phyloP scores from a whole-genome alignment of 768 basidiomycete species.

The Phallus indusiatus region DNA sequence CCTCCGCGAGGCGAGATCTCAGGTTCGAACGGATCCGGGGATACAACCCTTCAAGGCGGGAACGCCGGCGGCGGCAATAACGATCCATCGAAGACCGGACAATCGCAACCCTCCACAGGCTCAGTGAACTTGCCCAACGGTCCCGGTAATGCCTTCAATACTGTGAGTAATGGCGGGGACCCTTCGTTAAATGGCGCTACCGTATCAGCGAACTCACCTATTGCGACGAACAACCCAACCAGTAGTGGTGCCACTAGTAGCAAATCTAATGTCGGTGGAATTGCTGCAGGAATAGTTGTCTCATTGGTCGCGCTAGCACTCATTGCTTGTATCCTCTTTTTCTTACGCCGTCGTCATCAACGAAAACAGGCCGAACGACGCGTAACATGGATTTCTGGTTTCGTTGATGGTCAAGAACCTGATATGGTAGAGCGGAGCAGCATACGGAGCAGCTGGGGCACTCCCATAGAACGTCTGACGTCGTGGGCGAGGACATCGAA shows the following conservation, averaged over 20 bases:
- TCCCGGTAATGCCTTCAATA: not conserved
- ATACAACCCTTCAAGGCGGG: not conserved
- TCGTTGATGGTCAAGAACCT: not conserved
- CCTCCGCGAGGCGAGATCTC: not conserved
- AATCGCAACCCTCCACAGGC: not conserved
- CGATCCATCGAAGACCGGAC: not conserved
- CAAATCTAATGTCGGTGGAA: not conserved
- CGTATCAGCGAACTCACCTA: not conserved
- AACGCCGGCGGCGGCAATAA: not conserved
- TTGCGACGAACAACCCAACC: not conserved
- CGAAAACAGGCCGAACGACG: constrained; percentile 5
- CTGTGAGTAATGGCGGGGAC: not conserved
- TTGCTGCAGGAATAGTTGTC: not conserved
- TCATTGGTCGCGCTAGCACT: not conserved
- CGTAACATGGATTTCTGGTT: constrained; percentile 3
- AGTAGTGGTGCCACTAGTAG: not conserved
- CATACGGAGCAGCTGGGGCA: constrained; percentile 7
- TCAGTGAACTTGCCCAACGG: not conserved
- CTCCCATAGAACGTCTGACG: constrained; percentile 2
- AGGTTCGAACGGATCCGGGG: not conserved
- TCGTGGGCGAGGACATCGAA: not conserved
- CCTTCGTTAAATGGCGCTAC: not conserved
- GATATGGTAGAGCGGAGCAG: constrained; percentile 1
- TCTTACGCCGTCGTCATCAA: constrained; percentile 3
- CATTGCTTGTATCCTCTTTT: not conserved